Base-by-base conservation (phyloP, 139 green algal species). In the Auxenochlorella pyrenoidosa region DNA sequence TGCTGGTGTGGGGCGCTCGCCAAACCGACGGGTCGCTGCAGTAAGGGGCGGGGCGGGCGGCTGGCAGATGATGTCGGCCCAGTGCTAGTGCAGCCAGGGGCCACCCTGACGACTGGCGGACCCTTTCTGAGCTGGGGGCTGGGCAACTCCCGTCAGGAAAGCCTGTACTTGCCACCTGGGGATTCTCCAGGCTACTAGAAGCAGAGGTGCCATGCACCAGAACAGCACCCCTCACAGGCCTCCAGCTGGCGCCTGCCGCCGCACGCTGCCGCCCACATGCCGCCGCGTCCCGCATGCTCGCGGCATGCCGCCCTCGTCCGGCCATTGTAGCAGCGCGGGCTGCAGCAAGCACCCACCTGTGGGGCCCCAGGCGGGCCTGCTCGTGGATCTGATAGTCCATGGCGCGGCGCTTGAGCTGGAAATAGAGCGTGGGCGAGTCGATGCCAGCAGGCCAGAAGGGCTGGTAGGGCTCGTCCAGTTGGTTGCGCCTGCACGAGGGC, bases 381-480 rank as follows among this genome's bases (percentile, higher is more conserved):
- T 82, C 75, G 19, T 32, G 30, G 44, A 34, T n/a, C 47, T 82
- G 75, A 44, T 82, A n/a, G 6, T 63, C 13, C 75, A 83, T 72
- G 19, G 78, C 51, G 4, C 54, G 78, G 18, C 78, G 78, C 54
- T 83, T 83, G 16, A 83, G 78, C 34, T 34, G 24, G 54, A 54
- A 83, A 21, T 83, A 83, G 12, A 83, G 78, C 13, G 78, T 73
- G 34, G 78, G 78, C 1, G 78, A 83, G n/a, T 83, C 54, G 78
- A 83, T 83, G 54, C 21, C 70, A 54, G 78, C 78, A 18, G 78
- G 78, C 78, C 78, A 83, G 32, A 34, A 83, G 51, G 78, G 78
- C 21, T 72, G 36, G 54, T 83, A 83, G 22, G 78, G 54, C 36
- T 83, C 78, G 28, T 63, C 13, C 2, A 34, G 8, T 22, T 72